A percentile compares a stretch with the other conserved stretches of the same genome.
phyloP scores from a whole-genome alignment of 192 early-diverging fungal genomes.

The Linnemannia schmuckeri region DNA sequence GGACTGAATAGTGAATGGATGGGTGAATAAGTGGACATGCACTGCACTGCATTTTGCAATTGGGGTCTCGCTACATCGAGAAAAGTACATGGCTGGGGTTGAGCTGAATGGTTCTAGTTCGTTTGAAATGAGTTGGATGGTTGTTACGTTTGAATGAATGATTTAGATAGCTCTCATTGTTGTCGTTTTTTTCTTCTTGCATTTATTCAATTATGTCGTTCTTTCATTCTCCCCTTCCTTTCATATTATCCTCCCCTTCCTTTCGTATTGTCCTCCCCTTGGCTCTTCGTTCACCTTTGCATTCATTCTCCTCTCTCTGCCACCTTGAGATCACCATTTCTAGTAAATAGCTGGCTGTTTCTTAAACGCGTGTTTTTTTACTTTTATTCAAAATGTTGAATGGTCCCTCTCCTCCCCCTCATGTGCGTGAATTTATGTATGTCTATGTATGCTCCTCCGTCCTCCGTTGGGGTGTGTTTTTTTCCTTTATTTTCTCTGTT shows the following conservation, averaged over 20 bases:
- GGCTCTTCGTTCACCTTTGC: background rate
- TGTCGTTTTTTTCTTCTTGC: too few species aligned
- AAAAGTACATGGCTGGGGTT: too few species aligned
- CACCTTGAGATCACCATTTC: background rate
- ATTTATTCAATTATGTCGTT: background rate
- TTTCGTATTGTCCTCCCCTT: background rate
- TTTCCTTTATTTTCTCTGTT: background rate
- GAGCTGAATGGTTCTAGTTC: too few species aligned
- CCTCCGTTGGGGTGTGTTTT: background rate
- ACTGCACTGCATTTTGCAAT: too few species aligned
- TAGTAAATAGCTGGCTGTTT: background rate
- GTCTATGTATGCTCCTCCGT: background rate
- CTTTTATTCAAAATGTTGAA: background rate
- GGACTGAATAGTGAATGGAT: too few species aligned
- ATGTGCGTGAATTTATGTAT: background rate
- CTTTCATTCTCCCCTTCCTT: background rate
- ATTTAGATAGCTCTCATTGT: too few species aligned
- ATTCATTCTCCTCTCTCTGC: background rate
- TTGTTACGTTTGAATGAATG: too few species aligned
- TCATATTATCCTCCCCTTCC: background rate
- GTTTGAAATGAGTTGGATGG: too few species aligned
- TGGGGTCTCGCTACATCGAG: too few species aligned
- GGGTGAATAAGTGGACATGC: too few species aligned
- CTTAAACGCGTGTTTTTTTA: background rate
- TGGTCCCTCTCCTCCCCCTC: background rate